Evolutionary conservation across 345 rosid species (phyloP).

Genomic region (Dipteronia dyeriana): DNA sequence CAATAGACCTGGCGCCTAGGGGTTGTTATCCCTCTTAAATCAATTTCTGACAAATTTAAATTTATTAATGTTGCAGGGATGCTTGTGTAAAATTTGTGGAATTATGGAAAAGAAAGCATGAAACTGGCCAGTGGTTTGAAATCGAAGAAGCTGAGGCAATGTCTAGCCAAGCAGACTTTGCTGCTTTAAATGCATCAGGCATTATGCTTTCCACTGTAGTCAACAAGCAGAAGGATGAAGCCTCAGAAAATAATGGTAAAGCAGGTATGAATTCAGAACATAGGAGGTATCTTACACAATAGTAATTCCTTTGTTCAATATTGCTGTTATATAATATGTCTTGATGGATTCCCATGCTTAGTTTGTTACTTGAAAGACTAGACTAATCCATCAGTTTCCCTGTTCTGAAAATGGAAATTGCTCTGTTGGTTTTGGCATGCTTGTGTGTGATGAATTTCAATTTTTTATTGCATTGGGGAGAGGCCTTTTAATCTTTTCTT

Average conservation of each 20-base stretch:
- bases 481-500: neutral
- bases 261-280: constrained; percentile 36
- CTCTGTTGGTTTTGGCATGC: constrained; percentile 4
- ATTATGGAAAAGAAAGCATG: constrained; percentile 94
- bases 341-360: neutral
- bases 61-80: constrained; percentile 58
- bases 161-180: constrained; percentile 54
- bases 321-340: neutral
- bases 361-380: neutral
- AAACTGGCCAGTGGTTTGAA: constrained; percentile 91
- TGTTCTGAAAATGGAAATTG: neutral
- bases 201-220: constrained; percentile 54
- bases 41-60: constrained; percentile 16
- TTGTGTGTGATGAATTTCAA: neutral
- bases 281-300: neutral
- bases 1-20: neutral
- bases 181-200: constrained; percentile 63
- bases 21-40: constrained; percentile 9
- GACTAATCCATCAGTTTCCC: neutral
- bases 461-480: neutral
- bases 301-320: neutral
- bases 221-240: constrained; percentile 52
- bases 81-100: constrained; percentile 78
- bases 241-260: constrained; percentile 56
- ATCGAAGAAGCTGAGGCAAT: constrained; percentile 74